These are phyloP conservation scores for Ceratocystis variospora DNA, from an alignment of 2,329 filamentous ascomycete genomes.

Conservation along the genomic window DNA sequence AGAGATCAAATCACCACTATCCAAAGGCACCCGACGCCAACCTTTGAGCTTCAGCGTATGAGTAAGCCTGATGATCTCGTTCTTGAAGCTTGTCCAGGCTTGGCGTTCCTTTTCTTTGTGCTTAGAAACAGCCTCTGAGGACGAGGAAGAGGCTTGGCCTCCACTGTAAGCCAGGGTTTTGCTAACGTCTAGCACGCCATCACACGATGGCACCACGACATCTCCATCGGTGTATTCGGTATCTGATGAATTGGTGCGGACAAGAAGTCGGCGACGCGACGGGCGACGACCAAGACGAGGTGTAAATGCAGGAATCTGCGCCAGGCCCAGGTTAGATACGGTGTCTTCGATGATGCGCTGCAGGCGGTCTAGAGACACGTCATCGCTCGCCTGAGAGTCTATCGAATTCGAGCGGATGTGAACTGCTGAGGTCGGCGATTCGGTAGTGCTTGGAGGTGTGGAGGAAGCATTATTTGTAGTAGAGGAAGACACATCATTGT, in stretches of 20 bases:
- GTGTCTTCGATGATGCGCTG: constrained; percentile 65
- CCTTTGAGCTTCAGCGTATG: constrained; percentile 85
- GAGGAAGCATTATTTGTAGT: background rate
- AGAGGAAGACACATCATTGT: constrained; percentile 17
- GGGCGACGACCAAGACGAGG: constrained; percentile 33
- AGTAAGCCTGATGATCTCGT: constrained; percentile 74
- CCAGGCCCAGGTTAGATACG: constrained; percentile 41
- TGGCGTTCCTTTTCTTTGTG: constrained; percentile 52
- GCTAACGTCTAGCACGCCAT: constrained; percentile 75
- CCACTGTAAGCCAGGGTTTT: constrained; percentile 69
- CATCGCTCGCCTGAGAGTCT: constrained; percentile 48
- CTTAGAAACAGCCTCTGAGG: constrained; percentile 23
- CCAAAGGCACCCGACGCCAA: constrained; percentile 71
- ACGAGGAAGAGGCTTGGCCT: constrained; percentile 31
- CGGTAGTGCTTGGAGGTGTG: background rate
- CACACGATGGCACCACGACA: constrained; percentile 67
- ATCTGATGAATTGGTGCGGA: constrained; percentile 54
- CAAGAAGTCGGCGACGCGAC: constrained; percentile 25
- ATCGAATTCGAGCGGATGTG: constrained; percentile 39
- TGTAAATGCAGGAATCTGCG: constrained; percentile 31
- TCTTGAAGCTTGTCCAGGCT: constrained; percentile 78
- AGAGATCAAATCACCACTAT: constrained; percentile 51
- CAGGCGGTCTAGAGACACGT: constrained; percentile 63
- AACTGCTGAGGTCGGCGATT: background rate
- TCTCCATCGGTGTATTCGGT: constrained; percentile 78